A percentile compares a stretch with the other conserved stretches of the same genome.
Evolutionary conservation across 306 rosid species (phyloP).

Genomic region (Benincasa hispida): DNA sequence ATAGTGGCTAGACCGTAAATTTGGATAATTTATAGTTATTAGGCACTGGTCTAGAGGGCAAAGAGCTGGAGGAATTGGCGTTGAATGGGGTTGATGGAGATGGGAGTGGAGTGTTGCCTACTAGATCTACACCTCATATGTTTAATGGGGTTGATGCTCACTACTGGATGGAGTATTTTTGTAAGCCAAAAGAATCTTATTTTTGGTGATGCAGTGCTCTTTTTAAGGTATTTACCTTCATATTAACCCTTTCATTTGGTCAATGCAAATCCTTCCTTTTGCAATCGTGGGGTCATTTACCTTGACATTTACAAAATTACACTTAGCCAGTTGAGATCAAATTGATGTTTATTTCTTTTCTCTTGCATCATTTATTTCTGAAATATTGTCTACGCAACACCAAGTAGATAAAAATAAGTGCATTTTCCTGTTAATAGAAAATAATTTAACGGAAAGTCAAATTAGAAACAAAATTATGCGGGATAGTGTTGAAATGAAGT

Average conservation of each 20-base stretch:
- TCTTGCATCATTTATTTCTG: neutral
- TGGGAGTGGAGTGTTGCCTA: constrained; percentile 52
- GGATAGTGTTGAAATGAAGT: neutral
- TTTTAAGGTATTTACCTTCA: constrained; percentile 44
- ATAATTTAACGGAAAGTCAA: neutral
- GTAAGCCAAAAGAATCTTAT: constrained; percentile 91
- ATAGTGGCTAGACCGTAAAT: constrained; percentile 9
- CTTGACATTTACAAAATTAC: neutral
- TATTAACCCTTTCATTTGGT: neutral
- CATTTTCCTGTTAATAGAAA: neutral
- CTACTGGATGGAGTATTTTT: constrained; percentile 95
- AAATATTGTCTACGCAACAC: neutral
- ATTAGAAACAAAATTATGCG: neutral
- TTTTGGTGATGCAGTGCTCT: constrained; percentile 96
- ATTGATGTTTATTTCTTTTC: neutral
- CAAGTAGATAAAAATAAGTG: neutral
- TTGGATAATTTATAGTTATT: constrained; percentile 34
- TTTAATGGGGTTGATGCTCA: constrained; percentile 58
- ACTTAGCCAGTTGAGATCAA: neutral
- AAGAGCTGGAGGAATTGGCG: constrained; percentile 54
- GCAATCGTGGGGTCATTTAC: neutral
- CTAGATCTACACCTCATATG: constrained; percentile 91
- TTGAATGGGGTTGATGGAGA: constrained; percentile 49
- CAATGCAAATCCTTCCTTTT: neutral
- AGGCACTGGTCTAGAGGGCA: constrained; percentile 42